phyloP scores from a whole-genome alignment of 495 filamentous ascomycete genomes.

The Bombardia bombarda region DNA sequence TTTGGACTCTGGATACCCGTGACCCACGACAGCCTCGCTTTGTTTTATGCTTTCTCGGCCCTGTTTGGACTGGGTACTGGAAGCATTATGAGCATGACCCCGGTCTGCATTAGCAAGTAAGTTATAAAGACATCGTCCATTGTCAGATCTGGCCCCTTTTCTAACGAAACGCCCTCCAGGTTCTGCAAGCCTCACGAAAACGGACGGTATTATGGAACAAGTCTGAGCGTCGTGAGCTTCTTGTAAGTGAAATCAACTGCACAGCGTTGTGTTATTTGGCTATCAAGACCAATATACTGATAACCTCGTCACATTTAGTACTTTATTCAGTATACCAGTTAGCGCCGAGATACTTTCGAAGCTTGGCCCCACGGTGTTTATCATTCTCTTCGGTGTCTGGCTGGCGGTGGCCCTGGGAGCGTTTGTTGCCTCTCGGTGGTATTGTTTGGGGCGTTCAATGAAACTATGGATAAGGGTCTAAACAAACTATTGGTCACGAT shows the following conservation, averaged over 20 bases:
- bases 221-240: conserved; percentile 8
- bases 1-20: conserved; percentile 9
- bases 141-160: not conserved
- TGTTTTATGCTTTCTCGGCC: conserved; percentile 5
- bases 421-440: conserved; percentile 4
- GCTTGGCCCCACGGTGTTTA: conserved; percentile 2
- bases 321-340: conserved; percentile 7
- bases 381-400: conserved; percentile 6
- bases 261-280: not conserved
- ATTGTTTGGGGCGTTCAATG: too few species aligned
- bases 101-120: conserved; percentile 7
- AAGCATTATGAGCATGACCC: conserved; percentile 6
- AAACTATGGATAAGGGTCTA: too few species aligned
- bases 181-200: not conserved
- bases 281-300: not conserved
- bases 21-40: conserved; percentile 1
- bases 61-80: conserved; percentile 10
- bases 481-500: too few species aligned
- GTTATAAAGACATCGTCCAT: not conserved
- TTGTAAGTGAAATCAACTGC: not conserved
- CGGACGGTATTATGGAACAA: conserved; percentile 11
- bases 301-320: not conserved
- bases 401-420: conserved; percentile 2
- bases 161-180: not conserved
- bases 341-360: conserved; percentile 6